Evolutionary conservation across 2,329 filamentous ascomycete species (phyloP).

Genomic region (Ophiocordyceps polyrhachis-furcata): DNA sequence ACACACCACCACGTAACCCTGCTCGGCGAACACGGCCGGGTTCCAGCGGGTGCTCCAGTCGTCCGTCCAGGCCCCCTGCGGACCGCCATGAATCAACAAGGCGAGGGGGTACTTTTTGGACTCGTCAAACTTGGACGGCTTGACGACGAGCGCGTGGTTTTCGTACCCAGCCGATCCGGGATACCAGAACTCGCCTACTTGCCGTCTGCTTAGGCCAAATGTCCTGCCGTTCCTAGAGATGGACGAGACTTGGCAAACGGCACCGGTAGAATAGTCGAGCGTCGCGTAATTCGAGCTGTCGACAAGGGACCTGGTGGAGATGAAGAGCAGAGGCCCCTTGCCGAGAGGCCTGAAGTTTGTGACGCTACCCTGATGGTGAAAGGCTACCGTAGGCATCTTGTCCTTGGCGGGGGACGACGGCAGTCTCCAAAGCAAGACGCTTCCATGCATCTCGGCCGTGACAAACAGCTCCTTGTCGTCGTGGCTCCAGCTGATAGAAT

Average conservation of each 20-base stretch:
- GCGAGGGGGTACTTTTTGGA: conserved; percentile 61
- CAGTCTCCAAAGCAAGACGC: conserved; percentile 41
- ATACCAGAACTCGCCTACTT: conserved; percentile 53
- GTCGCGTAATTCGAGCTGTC: conserved; percentile 55
- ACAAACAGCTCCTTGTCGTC: conserved; percentile 49
- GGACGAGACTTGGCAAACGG: conserved; percentile 35
- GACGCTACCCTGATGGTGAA: conserved; percentile 36
- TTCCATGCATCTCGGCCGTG: conserved; percentile 53
- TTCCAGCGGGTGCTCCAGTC: conserved; percentile 75
- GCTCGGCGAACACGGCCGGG: conserved; percentile 67
- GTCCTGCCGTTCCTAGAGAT: conserved; percentile 44
- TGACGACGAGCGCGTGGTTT: conserved; percentile 51
- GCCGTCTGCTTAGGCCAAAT: conserved; percentile 44
- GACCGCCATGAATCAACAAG: conserved; percentile 68
- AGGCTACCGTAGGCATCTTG: conserved; percentile 24
- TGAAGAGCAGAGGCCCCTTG: conserved; percentile 31
- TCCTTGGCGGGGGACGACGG: conserved; percentile 33
- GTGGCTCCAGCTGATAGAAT: conserved; percentile 35
- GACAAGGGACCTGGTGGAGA: conserved; percentile 48
- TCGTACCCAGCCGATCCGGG: conserved; percentile 42
- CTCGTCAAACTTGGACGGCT: conserved; percentile 47
- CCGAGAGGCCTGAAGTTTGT: conserved; percentile 32
- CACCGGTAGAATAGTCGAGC: conserved; percentile 25
- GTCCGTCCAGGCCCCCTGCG: conserved; percentile 59
- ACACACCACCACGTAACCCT: conserved; percentile 66